Conservation (phyloP, 805 yeast genomes). For the Saccharomycopsis fermentans region DNA sequence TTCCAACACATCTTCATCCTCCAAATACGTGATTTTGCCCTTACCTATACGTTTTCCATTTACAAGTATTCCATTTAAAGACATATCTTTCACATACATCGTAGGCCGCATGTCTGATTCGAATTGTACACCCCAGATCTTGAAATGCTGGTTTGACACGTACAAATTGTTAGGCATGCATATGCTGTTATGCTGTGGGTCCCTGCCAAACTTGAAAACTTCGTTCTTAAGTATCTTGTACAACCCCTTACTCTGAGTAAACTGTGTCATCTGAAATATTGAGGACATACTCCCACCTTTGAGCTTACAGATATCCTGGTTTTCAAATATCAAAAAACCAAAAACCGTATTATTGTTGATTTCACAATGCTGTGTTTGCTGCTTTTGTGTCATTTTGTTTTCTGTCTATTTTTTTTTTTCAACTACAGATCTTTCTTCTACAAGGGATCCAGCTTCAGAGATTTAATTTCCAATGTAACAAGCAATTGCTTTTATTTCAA, state of each 20-base stretch:
- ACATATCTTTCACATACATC: slow-evolving; percentile 39
- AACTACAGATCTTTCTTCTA: neutral
- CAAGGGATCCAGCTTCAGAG: neutral
- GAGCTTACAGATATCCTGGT: neutral
- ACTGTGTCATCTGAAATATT: neutral
- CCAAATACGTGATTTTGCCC: slow-evolving; percentile 27
- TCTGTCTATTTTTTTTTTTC: too few species aligned
- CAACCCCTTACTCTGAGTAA: neutral
- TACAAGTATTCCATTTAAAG: slow-evolving; percentile 41
- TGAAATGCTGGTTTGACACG: slow-evolving; percentile 39
- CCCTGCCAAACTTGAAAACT: slow-evolving; percentile 36
- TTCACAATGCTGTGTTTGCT: neutral
- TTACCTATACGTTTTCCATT: slow-evolving; percentile 29
- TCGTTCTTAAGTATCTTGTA: slow-evolving; percentile 24
- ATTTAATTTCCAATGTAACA: too few species aligned
- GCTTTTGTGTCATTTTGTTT: neutral
- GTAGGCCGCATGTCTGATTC: slow-evolving; percentile 38
- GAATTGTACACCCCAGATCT: slow-evolving; percentile 39
- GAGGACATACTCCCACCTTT: neutral
- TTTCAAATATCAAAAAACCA: neutral
- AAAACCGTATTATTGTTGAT: neutral
- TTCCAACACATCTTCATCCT: slow-evolving; percentile 31
- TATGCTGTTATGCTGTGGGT: slow-evolving; percentile 22
- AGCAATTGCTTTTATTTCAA: neutral
- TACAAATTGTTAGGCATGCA: slow-evolving; percentile 29